Evolutionary conservation across 139 green algal species (phyloP).

Genomic region (Chlamydomonas incerta): DNA sequence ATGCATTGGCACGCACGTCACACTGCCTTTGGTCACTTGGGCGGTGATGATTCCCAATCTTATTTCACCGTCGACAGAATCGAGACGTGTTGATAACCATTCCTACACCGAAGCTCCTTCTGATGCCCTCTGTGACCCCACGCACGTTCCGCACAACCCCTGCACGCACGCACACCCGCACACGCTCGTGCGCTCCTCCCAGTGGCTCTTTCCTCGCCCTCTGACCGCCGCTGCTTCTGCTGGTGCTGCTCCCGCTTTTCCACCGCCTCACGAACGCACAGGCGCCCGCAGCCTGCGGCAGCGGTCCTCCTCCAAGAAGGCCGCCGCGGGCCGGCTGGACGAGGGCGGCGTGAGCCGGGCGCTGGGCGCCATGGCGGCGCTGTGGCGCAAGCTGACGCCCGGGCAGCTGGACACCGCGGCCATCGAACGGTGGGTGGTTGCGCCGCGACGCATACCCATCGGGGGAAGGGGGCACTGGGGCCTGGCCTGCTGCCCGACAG

Average conservation of each 20-base stretch:
- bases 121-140: neutral
- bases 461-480: neutral
- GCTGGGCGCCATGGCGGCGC: conserved; percentile 67
- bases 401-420: neutral
- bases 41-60: neutral
- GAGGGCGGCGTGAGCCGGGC: conserved; percentile 64
- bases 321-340: conserved; percentile 45
- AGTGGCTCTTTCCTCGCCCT: too few relatives aligned
- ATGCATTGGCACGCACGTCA: neutral
- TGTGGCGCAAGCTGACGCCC: conserved; percentile 65
- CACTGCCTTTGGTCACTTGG: too few relatives aligned
- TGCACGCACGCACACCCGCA: too few relatives aligned
- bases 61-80: conserved; percentile 31
- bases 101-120: conserved; percentile 30
- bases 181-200: too few relatives aligned
- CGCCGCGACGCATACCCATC: neutral
- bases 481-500: too few relatives aligned
- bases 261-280: too few relatives aligned
- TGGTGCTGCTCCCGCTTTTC: too few relatives aligned
- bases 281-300: neutral
- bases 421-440: neutral
- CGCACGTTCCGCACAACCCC: too few relatives aligned
- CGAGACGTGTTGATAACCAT: conserved; percentile 14
- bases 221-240: too few relatives aligned
- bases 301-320: neutral